Evolutionary conservation across 2,329 filamentous ascomycete species (phyloP).

Genomic region (Calonectria honghensis): DNA sequence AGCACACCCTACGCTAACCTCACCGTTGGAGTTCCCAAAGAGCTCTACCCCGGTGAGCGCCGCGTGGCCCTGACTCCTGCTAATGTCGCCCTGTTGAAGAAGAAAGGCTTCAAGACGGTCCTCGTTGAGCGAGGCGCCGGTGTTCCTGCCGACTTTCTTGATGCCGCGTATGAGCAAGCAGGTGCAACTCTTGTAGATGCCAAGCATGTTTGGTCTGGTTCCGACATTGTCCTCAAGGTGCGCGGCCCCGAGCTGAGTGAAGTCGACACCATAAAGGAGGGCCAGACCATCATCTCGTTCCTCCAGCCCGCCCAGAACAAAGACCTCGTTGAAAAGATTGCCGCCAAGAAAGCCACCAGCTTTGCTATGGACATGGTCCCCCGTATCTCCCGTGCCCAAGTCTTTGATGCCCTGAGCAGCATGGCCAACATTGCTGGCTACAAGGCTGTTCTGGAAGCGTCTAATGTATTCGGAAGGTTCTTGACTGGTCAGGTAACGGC

Average conservation of each 20-base stretch:
- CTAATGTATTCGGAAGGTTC: constrained; percentile 91
- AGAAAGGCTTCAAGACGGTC: constrained; percentile 86
- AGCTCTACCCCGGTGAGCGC: constrained; percentile 86
- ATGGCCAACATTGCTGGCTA: constrained; percentile 98
- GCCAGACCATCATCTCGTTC: constrained; percentile 87
- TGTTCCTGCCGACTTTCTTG: constrained; percentile 83
- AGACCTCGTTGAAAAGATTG: constrained; percentile 82
- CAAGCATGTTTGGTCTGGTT: constrained; percentile 81
- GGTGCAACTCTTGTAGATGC: constrained; percentile 86
- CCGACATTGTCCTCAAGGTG: constrained; percentile 90
- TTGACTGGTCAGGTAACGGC: constrained; percentile 93
- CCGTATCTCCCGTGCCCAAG: constrained; percentile 90
- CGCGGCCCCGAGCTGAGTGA: constrained; percentile 83
- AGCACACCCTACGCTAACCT: constrained; percentile 81
- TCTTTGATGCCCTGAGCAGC: constrained; percentile 91
- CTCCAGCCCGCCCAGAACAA: constrained; percentile 89
- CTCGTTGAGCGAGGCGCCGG: constrained; percentile 90
- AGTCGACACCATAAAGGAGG: constrained; percentile 79
- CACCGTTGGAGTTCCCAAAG: constrained; percentile 85
- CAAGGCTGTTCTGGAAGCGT: constrained; percentile 92
- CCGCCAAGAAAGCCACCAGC: constrained; percentile 80
- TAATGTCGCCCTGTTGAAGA: constrained; percentile 87
- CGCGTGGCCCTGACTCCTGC: constrained; percentile 90
- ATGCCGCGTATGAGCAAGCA: constrained; percentile 84
- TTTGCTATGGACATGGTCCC: constrained; percentile 97